Percentiles rank a stretch among this genome's conserved stretches.
Evolutionary conservation across 2,329 filamentous ascomycete genomes (phyloP).

Genomic region (Ceratocystis ficicola): DNA sequence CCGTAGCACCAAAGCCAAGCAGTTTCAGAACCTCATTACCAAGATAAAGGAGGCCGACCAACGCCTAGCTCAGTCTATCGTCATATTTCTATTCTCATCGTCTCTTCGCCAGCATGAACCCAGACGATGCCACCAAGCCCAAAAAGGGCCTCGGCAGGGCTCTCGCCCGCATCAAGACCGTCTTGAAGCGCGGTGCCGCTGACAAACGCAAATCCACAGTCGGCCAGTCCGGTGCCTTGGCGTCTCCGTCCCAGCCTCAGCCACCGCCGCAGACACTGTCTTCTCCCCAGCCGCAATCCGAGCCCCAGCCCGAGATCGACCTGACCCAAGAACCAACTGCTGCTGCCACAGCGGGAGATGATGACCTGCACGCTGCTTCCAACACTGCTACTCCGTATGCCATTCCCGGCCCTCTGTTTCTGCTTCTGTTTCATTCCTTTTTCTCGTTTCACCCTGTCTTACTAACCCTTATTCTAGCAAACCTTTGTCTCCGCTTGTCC

Average conservation of each 20-base stretch:
- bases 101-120: background rate
- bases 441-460: background rate
- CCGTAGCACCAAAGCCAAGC: no score
- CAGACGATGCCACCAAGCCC: conserved; percentile 27
- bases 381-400: background rate
- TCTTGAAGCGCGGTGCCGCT: conserved; percentile 33
- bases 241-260: background rate
- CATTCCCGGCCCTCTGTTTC: background rate
- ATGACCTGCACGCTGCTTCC: background rate
- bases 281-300: background rate
- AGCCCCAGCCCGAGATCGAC: background rate
- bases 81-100: background rate
- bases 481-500: conserved; percentile 16
- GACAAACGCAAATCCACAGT: conserved; percentile 22
- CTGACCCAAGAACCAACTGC: background rate
- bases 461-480: background rate
- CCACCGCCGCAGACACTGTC: background rate
- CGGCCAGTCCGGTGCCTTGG: background rate
- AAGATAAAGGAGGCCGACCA: no score
- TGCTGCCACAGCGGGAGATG: background rate
- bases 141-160: conserved; percentile 40
- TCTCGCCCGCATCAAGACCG: conserved; percentile 39
- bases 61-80: background rate
- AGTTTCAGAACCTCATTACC: no score
- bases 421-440: background rate